phyloP scores from a whole-genome alignment of 345 rosid genomes.

The Camelina hispida region DNA sequence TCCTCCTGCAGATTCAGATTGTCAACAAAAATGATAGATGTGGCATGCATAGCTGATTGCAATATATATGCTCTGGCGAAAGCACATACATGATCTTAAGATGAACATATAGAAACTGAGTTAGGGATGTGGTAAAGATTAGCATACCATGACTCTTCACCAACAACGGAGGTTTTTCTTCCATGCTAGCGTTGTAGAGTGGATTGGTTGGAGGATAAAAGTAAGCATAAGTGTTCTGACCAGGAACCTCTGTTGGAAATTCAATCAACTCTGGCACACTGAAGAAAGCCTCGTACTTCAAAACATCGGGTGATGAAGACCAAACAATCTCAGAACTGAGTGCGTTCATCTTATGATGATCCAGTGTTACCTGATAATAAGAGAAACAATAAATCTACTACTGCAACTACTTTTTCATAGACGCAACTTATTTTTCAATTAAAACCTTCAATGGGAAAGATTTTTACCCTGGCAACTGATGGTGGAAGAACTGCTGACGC shows the following conservation, averaged over 20 bases:
- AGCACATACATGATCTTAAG: slow-evolving; percentile 2
- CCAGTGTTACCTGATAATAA: slow-evolving; percentile 70
- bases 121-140: background rate
- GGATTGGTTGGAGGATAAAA: slow-evolving; percentile 86
- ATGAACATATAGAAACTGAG: slow-evolving; percentile 16
- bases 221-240: slow-evolving; percentile 88
- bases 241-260: slow-evolving; percentile 86
- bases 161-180: slow-evolving; percentile 88
- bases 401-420: slow-evolving; percentile 8
- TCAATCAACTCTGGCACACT: slow-evolving; percentile 88
- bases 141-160: slow-evolving; percentile 89
- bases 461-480: slow-evolving; percentile 81
- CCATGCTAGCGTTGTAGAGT: slow-evolving; percentile 57
- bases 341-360: slow-evolving; percentile 52
- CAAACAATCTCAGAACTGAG: slow-evolving; percentile 72
- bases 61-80: background rate
- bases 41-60: slow-evolving; percentile 16
- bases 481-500: slow-evolving; percentile 84
- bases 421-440: background rate
- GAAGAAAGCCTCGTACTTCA: slow-evolving; percentile 66
- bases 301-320: slow-evolving; percentile 82
- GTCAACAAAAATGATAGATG: slow-evolving; percentile 13
- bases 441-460: slow-evolving; percentile 5
- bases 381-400: slow-evolving; percentile 29
- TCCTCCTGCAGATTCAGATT: slow-evolving; percentile 67